A percentile compares a stretch with the other conserved stretches of the same genome.
phyloP scores from a whole-genome alignment of 345 rosid genomes.

The Atalantia buxifolia region DNA sequence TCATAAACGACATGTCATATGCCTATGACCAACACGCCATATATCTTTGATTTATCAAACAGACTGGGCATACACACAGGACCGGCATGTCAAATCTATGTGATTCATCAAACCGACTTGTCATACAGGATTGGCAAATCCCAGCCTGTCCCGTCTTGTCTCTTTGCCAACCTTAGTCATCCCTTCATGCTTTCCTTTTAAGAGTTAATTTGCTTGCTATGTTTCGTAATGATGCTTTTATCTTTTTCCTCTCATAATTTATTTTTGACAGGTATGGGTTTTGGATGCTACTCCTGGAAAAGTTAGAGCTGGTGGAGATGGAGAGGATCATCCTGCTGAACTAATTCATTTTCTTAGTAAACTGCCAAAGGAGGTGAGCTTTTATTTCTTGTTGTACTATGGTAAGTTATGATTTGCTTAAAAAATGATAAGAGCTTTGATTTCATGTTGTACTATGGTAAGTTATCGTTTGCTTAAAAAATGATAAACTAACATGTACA shows the following conservation, averaged over 20 bases:
- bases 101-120: too few relatives aligned
- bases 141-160: too few relatives aligned
- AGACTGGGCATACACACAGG: too few relatives aligned
- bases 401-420: not conserved
- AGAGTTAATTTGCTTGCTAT: not conserved
- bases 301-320: slow-evolving; percentile 81
- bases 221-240: not conserved
- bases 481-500: too few relatives aligned
- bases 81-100: too few relatives aligned
- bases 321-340: slow-evolving; percentile 89
- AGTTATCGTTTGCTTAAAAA: not conserved
- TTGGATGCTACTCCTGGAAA: slow-evolving; percentile 98
- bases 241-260: not conserved
- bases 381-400: not conserved
- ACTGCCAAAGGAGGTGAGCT: slow-evolving; percentile 67
- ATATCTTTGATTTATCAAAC: too few relatives aligned
- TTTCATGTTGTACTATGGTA: not conserved
- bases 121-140: too few relatives aligned
- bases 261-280: slow-evolving; percentile 70
- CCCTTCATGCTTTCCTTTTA: not conserved
- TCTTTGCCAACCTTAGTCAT: not conserved
- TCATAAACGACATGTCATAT: too few relatives aligned
- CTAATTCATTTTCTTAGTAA: slow-evolving; percentile 65
- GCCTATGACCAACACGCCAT: too few relatives aligned
- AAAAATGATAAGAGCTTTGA: not conserved